Evolutionary conservation across 257 asterid genomes (phyloP).

Genomic region (Solanum stenotomum): DNA sequence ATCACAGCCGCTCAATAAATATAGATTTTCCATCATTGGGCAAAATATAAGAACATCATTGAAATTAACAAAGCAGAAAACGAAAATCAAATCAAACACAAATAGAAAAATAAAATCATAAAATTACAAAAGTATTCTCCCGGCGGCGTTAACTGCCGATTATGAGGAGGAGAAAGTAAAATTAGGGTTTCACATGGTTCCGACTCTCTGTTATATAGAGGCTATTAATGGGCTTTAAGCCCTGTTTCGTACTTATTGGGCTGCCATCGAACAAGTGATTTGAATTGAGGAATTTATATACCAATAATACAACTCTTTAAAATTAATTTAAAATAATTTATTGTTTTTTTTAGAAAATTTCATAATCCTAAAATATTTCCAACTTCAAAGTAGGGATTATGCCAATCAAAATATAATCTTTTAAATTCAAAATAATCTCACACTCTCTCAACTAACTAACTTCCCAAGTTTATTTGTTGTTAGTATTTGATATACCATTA

Average conservation of each 20-base stretch:
- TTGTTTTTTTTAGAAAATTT: not conserved
- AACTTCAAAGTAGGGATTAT: not conserved
- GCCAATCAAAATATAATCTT: not conserved
- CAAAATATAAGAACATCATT: not conserved
- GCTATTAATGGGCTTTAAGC: not conserved
- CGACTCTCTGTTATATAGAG: not conserved
- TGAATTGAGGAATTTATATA: not conserved
- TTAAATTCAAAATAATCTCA: not conserved
- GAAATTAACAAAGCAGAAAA: not conserved
- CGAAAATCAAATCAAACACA: not conserved
- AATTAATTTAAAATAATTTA: not conserved
- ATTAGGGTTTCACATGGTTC: not conserved
- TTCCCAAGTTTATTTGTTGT: not conserved
- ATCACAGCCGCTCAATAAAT: slow-evolving; percentile 22
- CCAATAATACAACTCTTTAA: not conserved
- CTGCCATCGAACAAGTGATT: not conserved
- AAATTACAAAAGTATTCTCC: not conserved
- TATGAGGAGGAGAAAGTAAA: not conserved
- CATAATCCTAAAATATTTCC: not conserved
- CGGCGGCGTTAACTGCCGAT: not conserved
- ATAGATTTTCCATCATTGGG: slow-evolving; percentile 23
- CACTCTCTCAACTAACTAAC: not conserved
- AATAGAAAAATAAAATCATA: not conserved
- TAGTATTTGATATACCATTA: not conserved
- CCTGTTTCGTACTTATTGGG: not conserved